These are phyloP conservation scores for Cynara cardunculus DNA, from an alignment of 129 eudicot species.

Conservation along the genomic window DNA sequence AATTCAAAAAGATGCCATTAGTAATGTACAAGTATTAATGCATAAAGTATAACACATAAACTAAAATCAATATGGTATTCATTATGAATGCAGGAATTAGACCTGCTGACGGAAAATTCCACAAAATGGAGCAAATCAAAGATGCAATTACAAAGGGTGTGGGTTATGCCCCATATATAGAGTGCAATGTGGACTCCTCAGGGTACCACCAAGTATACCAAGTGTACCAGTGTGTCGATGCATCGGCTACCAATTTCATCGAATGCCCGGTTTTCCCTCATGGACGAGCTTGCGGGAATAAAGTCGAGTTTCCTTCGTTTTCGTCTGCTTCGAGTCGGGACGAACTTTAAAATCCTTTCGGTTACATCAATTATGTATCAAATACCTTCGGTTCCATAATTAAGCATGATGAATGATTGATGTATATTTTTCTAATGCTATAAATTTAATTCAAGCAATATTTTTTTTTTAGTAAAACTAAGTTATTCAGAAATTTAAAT, in stretches of 20 bases:
- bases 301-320: constrained; percentile 51
- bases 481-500: not conserved
- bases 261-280: constrained; percentile 70
- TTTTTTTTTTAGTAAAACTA: not conserved
- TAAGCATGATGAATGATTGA: not conserved
- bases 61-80: not conserved
- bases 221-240: constrained; percentile 68
- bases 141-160: constrained; percentile 45
- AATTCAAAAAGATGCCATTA: not conserved
- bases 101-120: constrained; percentile 41
- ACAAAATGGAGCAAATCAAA: constrained; percentile 43
- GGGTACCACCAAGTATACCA: constrained; percentile 69
- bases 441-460: not conserved
- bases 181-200: constrained; percentile 57
- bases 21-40: not conserved
- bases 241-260: constrained; percentile 50
- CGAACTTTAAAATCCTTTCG: constrained; percentile 13
- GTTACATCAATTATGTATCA: not conserved
- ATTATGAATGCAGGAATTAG: constrained; percentile 37
- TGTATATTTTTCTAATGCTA: constrained; percentile 5
- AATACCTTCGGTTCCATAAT: not conserved
- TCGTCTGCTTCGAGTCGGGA: constrained; percentile 27
- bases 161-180: constrained; percentile 55
- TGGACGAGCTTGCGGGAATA: constrained; percentile 47
- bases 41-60: not conserved